phyloP scores from a whole-genome alignment of 345 rosid genomes.

The Citrus mangshanensis region DNA sequence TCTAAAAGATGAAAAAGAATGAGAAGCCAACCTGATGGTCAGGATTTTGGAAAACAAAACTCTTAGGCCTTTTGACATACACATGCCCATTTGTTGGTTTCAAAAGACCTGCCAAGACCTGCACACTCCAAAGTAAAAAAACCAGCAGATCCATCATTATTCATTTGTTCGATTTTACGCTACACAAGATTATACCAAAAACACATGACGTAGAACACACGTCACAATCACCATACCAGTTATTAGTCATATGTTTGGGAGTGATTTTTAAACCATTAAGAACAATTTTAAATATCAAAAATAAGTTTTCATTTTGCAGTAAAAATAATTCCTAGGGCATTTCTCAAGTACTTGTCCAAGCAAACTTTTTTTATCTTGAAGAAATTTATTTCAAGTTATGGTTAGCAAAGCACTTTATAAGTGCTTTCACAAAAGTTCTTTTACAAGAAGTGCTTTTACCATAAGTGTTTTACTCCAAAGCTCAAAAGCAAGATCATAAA shows the following conservation, averaged over 20 bases:
- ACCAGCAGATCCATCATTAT: background rate
- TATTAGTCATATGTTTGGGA: background rate
- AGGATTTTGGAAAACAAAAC: conserved; percentile 88
- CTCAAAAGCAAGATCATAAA: background rate
- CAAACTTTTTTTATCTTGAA: too few species aligned
- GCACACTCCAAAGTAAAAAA: conserved; percentile 18
- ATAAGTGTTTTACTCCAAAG: background rate
- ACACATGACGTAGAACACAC: background rate
- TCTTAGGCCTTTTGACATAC: conserved; percentile 63
- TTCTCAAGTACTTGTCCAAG: too few species aligned
- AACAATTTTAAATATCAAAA: background rate
- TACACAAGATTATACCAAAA: background rate
- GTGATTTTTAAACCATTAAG: background rate
- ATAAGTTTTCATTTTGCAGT: too few species aligned
- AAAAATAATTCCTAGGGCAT: too few species aligned
- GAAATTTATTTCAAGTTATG: too few species aligned
- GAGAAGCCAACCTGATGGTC: conserved; percentile 75
- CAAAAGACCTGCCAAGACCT: conserved; percentile 89
- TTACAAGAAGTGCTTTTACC: background rate
- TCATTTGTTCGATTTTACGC: background rate
- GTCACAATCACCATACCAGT: background rate
- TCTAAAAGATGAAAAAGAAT: background rate
- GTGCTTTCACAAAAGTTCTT: background rate
- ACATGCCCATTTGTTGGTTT: conserved; percentile 62
- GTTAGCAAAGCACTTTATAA: background rate